Percentiles rank a stretch among this genome's conserved stretches.
Evolutionary conservation across 352 stramenopile species (phyloP).

Genomic region (Globisporangium cylindrosporum): DNA sequence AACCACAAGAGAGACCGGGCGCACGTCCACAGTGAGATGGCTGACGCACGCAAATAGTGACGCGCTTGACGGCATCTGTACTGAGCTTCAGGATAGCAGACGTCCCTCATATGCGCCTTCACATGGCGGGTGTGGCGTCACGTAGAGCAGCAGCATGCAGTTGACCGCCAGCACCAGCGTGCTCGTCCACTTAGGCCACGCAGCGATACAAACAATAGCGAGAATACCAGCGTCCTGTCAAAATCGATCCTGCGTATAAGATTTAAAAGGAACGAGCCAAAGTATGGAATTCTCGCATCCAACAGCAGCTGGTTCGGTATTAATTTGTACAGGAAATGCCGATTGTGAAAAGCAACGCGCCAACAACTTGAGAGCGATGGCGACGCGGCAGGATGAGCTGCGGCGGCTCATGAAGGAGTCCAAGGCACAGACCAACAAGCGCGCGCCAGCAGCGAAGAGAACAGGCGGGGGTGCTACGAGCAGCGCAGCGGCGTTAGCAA

Average conservation of each 20-base stretch:
- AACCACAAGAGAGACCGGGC: not conserved
- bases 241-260: too few relatives aligned
- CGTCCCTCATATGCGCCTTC: not conserved
- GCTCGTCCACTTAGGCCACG: too few relatives aligned
- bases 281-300: too few relatives aligned
- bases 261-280: too few relatives aligned
- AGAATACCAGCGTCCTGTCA: too few relatives aligned
- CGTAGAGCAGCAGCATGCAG: too few relatives aligned
- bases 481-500: not conserved
- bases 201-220: too few relatives aligned
- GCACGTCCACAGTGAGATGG: not conserved
- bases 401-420: conserved; percentile 40
- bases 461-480: not conserved
- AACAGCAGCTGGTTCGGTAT: too few relatives aligned
- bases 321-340: too few relatives aligned
- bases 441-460: not conserved
- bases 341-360: not conserved
- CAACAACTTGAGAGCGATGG: conserved; percentile 9
- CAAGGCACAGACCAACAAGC: conserved; percentile 16
- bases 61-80: not conserved
- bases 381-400: conserved; percentile 29
- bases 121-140: not conserved
- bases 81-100: not conserved
- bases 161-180: too few relatives aligned
- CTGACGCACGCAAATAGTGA: not conserved